phyloP scores from a whole-genome alignment of 1,139 yeast genomes.

The Candida labiduridarum region DNA sequence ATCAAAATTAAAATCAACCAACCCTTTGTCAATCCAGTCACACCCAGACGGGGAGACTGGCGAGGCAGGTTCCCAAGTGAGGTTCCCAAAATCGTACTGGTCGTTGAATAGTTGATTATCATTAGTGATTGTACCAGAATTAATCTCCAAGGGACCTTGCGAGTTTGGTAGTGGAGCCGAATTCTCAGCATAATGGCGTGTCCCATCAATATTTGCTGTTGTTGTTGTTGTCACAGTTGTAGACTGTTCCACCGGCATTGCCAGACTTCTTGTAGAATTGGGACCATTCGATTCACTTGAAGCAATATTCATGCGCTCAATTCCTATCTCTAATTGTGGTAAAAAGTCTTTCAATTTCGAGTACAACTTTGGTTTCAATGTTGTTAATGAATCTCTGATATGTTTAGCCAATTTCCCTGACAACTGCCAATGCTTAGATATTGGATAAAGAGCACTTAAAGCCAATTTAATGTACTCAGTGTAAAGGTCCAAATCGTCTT shows the following conservation, averaged over 20 bases:
- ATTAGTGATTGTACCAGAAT: background rate
- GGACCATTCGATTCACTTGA: conserved; percentile 5
- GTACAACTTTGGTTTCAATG: conserved; percentile 31
- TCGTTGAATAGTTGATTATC: conserved; percentile 1
- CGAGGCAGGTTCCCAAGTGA: conserved; percentile 20
- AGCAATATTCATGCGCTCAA: conserved; percentile 12
- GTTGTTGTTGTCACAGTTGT: conserved; percentile 4
- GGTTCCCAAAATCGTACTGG: conserved; percentile 3
- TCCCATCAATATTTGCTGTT: background rate
- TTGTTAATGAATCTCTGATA: conserved; percentile 40
- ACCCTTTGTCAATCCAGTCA: conserved; percentile 52
- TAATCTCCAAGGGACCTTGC: conserved; percentile 3
- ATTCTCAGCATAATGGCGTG: background rate
- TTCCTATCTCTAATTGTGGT: conserved; percentile 18
- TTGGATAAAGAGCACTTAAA: conserved; percentile 47
- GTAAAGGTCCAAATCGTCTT: conserved; percentile 40
- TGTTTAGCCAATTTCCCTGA: conserved; percentile 49
- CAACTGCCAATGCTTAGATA: conserved; percentile 50
- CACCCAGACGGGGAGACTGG: conserved; percentile 53
- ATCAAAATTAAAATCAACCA: conserved; percentile 19
- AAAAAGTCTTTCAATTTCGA: conserved; percentile 22
- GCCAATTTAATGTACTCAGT: conserved; percentile 52
- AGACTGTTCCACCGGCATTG: background rate
- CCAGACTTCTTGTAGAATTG: conserved; percentile 7
- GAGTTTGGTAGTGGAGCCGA: background rate